Conservation (phyloP, 1,139 yeast species). For the Zygosaccharomyces pseudobailii region DNA sequence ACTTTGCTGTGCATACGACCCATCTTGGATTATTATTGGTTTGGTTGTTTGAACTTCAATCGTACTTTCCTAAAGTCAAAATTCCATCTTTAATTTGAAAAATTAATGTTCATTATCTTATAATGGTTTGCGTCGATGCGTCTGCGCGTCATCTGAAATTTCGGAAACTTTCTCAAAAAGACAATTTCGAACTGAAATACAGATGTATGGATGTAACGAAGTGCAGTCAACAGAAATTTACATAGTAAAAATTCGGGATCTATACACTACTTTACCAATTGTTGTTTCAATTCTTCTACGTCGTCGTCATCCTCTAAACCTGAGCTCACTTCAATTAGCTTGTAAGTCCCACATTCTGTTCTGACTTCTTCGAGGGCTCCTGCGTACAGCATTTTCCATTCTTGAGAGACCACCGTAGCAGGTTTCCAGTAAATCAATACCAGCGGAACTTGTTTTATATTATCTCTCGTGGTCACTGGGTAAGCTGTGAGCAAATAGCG, state of each 20-base stretch:
- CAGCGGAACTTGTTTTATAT: conserved; percentile 67
- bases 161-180: not conserved
- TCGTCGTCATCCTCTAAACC: conserved; percentile 35
- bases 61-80: too few species aligned
- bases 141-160: too few species aligned
- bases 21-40: conserved; percentile 48
- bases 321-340: conserved; percentile 31
- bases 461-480: conserved; percentile 65
- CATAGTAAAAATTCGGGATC: not conserved
- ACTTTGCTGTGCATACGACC: conserved; percentile 80
- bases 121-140: conserved; percentile 11
- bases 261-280: conserved; percentile 16
- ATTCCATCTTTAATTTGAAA: too few species aligned
- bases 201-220: conserved; percentile 12
- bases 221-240: not conserved
- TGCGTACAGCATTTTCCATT: conserved; percentile 79
- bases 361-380: conserved; percentile 80
- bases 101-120: not conserved
- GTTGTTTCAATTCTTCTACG: conserved; percentile 27
- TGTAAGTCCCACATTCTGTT: conserved; percentile 58
- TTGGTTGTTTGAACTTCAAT: not conserved
- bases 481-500: conserved; percentile 73
- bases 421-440: conserved; percentile 84
- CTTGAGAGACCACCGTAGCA: conserved; percentile 67
- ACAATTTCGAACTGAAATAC: not conserved